A percentile compares a stretch with the other conserved stretches of the same genome.
These are phyloP conservation scores for Mortierella antarctica DNA, from an alignment of 192 early-diverging fungal genomes.

Conservation along the genomic window DNA sequence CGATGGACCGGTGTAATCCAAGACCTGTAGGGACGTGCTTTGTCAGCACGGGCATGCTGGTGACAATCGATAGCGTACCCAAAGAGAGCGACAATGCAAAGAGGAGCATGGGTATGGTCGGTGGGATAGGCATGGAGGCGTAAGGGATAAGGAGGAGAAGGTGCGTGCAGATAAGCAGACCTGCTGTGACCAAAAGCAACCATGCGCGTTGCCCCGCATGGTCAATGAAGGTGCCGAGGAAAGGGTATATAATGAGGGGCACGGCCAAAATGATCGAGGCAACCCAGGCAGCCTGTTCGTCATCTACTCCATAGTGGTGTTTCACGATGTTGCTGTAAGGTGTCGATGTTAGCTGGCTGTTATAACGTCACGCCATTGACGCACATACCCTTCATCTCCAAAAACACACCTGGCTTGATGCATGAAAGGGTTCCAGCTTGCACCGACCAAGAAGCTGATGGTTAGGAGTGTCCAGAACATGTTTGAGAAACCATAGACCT, in stretches of 20 bases:
- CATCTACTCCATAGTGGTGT: constrained; percentile 70
- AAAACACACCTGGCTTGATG: constrained; percentile 56
- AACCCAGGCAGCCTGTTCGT: constrained; percentile 70
- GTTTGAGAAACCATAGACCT: constrained; percentile 55
- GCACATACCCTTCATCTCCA: background rate
- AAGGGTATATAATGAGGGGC: constrained; percentile 76
- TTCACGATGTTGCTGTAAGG: constrained; percentile 74
- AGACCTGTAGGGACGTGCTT: constrained; percentile 58
- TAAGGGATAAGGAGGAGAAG: constrained; percentile 27
- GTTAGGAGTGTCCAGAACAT: constrained; percentile 56
- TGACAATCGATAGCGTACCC: constrained; percentile 54
- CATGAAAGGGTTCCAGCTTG: constrained; percentile 55
- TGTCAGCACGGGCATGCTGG: constrained; percentile 54
- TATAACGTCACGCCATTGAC: background rate
- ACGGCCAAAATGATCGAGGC: constrained; percentile 76
- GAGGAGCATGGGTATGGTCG: constrained; percentile 54
- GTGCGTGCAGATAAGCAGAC: constrained; percentile 35
- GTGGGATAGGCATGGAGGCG: constrained; percentile 31
- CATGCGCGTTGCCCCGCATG: constrained; percentile 68
- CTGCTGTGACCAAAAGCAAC: constrained; percentile 46
- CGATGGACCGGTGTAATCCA: constrained; percentile 52
- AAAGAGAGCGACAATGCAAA: constrained; percentile 52
- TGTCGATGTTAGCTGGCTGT: background rate
- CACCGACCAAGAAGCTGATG: constrained; percentile 54
- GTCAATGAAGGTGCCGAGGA: constrained; percentile 78